Evolutionary conservation across 2,329 filamentous ascomycete species (phyloP), one percentile per base, ranked within the genome.

Genomic region (Capronia epimyces): DNA sequence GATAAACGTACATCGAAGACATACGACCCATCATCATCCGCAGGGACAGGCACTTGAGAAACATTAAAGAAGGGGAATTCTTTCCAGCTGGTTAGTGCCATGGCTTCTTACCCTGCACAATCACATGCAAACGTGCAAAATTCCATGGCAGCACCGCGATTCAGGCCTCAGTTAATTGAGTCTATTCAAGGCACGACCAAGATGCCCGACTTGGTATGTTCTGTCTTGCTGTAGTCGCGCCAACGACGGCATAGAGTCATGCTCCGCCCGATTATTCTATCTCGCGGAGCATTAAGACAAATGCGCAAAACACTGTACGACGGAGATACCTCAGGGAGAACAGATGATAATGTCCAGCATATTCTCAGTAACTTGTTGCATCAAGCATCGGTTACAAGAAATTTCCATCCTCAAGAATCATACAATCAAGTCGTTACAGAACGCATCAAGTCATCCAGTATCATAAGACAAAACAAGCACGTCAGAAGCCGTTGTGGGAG

Each of bases 21-120:
- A 65, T 82, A 79, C 62, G 83, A 82, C 66, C 82, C 85, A 66
- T 94, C 88, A 64, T 85, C 84, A 68, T 94, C 86, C 62, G 80
- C 63, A 20, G 78, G 80, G 63, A 90, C 78, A 65, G 85, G 82
- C 69, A 96, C 83, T 67, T 87, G 84, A 67, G 83, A 83, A 69
- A 95, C 89, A 72, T 96, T 89, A 80, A 98, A 97, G 83, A 98
- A 98, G 78, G 95, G 90, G 76, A 98, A 98, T 62, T 86, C 84
- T 86, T 96, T 96, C 91, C 93, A 97, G 51, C 91, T 95, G 59
- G 44, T 50, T 43, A 50, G 43, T 22, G 59, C 59, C 59, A 62
- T 60, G 13, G 34, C 34, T 45, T 44, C 20, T 48, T 44, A 51
- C 39, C 40, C 44, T 13, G 16, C 10, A 15, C 7, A 16, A 10